Conservation (phyloP, 2,329 filamentous ascomycete genomes). For the Colletotrichum sp. region DNA sequence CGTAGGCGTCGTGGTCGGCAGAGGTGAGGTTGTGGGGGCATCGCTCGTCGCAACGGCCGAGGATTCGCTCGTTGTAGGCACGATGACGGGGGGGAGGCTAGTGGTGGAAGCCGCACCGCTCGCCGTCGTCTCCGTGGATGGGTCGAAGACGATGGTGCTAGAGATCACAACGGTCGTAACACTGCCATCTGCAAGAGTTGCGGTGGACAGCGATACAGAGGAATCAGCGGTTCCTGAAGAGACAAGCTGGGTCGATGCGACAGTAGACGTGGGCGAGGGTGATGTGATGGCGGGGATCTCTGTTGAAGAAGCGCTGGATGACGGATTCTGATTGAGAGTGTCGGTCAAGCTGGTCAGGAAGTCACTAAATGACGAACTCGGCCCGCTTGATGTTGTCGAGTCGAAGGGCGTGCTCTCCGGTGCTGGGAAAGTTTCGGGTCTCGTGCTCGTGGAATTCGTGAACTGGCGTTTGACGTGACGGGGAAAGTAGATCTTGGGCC, state of each 20-base stretch:
- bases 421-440: conserved; percentile 28
- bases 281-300: not conserved
- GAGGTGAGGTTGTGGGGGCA: not conserved
- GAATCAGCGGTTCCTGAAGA: not conserved
- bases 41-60: not conserved
- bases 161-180: conserved; percentile 32
- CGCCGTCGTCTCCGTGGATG: conserved; percentile 14
- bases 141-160: conserved; percentile 25
- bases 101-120: conserved; percentile 7
- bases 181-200: conserved; percentile 18
- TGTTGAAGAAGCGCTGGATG: conserved; percentile 1
- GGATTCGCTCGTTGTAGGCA: conserved; percentile 20
- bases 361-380: conserved; percentile 3
- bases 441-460: conserved; percentile 46
- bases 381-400: not conserved
- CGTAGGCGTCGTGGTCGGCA: not conserved
- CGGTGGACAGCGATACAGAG: conserved; percentile 17
- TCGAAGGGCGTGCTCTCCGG: conserved; percentile 25
- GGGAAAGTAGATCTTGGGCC: conserved; percentile 63
- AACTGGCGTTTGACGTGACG: conserved; percentile 59
- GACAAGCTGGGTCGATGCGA: not conserved
- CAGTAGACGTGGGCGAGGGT: not conserved
- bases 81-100: conserved; percentile 14
- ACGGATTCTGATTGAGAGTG: conserved; percentile 14
- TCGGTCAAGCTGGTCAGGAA: conserved; percentile 20